Percentiles rank a stretch among this genome's conserved stretches.
Evolutionary conservation across 176 grass and related monocot species (phyloP).

Genomic region (Avena insularis): DNA sequence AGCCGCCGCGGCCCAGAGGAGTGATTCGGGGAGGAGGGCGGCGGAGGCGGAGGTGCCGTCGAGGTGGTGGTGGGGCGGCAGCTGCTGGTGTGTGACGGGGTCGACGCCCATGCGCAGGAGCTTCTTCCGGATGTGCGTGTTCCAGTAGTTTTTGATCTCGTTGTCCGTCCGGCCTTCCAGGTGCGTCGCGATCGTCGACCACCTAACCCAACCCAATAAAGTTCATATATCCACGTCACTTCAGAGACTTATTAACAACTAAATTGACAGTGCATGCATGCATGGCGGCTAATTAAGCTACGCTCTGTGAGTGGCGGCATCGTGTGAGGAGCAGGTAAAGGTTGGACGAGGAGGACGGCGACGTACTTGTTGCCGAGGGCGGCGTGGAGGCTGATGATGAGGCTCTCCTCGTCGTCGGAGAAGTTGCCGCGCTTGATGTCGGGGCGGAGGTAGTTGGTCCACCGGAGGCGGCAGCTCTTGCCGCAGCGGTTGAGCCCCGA

Average conservation of each 20-base stretch:
- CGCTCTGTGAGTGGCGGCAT: not conserved
- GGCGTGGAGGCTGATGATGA: slow-evolving; percentile 74
- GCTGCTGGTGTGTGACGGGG: slow-evolving; percentile 65
- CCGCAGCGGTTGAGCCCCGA: slow-evolving; percentile 77
- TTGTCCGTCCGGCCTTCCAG: slow-evolving; percentile 69
- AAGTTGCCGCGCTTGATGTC: slow-evolving; percentile 86
- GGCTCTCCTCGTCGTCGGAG: slow-evolving; percentile 66
- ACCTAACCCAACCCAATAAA: slow-evolving; percentile 40
- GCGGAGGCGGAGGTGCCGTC: not conserved
- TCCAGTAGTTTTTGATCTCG: slow-evolving; percentile 81
- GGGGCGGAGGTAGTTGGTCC: slow-evolving; percentile 92
- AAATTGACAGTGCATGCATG: not conserved
- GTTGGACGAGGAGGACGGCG: not conserved
- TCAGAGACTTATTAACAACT: not conserved
- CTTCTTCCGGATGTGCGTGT: slow-evolving; percentile 78
- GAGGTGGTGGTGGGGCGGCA: slow-evolving; percentile 38
- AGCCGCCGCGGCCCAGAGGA: slow-evolving; percentile 2
- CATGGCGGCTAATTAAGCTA: not conserved
- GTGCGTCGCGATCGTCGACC: slow-evolving; percentile 73
- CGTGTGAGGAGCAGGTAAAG: not conserved
- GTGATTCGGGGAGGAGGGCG: not conserved
- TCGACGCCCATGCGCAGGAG: slow-evolving; percentile 68
- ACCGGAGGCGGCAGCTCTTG: slow-evolving; percentile 93
- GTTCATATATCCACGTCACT: not conserved
- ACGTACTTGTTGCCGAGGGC: slow-evolving; percentile 75